These are phyloP conservation scores for Cladosporium cucumerinum DNA, from an alignment of 2,329 filamentous ascomycete genomes.

Conservation along the genomic window DNA sequence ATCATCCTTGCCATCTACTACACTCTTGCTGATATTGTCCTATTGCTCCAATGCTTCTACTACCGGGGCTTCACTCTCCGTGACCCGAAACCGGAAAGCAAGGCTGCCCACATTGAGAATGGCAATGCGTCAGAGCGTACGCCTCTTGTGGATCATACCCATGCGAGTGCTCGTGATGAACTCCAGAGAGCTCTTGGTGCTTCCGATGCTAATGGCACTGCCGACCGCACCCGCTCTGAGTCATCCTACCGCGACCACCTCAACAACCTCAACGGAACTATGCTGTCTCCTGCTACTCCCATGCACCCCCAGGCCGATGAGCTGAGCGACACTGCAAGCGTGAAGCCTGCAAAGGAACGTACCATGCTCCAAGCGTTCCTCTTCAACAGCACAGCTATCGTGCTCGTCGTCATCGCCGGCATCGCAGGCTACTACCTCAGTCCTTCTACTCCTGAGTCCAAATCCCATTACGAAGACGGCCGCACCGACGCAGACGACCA, in stretches of 20 bases:
- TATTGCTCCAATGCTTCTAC: constrained; percentile 89
- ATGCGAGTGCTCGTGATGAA: constrained; percentile 31
- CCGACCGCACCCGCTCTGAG: constrained; percentile 26
- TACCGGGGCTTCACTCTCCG: constrained; percentile 85
- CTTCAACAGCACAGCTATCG: constrained; percentile 72
- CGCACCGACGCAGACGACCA: constrained; percentile 35
- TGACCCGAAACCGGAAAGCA: constrained; percentile 55
- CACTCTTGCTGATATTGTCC: constrained; percentile 83
- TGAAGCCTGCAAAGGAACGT: constrained; percentile 40
- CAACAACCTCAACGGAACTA: constrained; percentile 59
- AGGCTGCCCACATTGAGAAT: constrained; percentile 23
- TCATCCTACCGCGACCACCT: constrained; percentile 48
- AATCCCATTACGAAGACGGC: constrained; percentile 18
- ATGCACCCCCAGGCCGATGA: constrained; percentile 56
- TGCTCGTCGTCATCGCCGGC: constrained; percentile 81
- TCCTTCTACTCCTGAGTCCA: constrained; percentile 38
- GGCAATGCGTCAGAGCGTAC: constrained; percentile 33
- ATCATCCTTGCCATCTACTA: constrained; percentile 93
- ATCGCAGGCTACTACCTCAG: constrained; percentile 82
- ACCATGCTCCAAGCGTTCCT: constrained; percentile 51
- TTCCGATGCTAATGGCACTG: constrained; percentile 29
- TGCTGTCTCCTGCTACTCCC: constrained; percentile 79
- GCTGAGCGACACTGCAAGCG: constrained; percentile 27
- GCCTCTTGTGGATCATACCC: constrained; percentile 34
- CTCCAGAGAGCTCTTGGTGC: constrained; percentile 17